phyloP scores from a whole-genome alignment of 306 rosid species.

The Dalbergia cultrata region DNA sequence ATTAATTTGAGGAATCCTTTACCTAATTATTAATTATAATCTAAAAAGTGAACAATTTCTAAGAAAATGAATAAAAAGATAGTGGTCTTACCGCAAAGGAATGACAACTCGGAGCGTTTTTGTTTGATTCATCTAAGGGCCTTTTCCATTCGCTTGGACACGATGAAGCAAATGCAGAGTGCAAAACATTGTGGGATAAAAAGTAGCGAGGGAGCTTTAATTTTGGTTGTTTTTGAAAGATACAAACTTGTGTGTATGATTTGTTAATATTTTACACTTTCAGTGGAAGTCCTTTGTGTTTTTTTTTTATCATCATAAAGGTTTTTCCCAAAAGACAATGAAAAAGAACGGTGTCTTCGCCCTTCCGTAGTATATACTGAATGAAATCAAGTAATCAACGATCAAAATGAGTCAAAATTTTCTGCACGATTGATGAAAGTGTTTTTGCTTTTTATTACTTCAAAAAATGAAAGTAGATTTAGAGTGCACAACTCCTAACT shows the following conservation, averaged over 20 bases:
- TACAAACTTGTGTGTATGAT: slow-evolving; percentile 51
- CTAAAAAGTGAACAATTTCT: neutral
- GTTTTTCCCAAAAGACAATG: slow-evolving; percentile 28
- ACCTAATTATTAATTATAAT: neutral
- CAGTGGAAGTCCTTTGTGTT: slow-evolving; percentile 47
- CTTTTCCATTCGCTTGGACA: slow-evolving; percentile 39
- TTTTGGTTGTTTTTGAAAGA: slow-evolving; percentile 53
- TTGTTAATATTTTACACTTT: slow-evolving; percentile 42
- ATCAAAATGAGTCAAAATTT: slow-evolving; percentile 40
- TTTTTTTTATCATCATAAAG: slow-evolving; percentile 41
- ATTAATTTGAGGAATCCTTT: too few relatives aligned
- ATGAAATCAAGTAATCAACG: slow-evolving; percentile 14
- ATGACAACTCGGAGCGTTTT: slow-evolving; percentile 29
- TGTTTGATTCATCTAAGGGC: slow-evolving; percentile 46
- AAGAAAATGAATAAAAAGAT: neutral
- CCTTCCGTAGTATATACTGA: slow-evolving; percentile 16
- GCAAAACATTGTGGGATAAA: slow-evolving; percentile 49
- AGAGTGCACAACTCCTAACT: slow-evolving; percentile 35
- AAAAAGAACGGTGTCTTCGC: slow-evolving; percentile 50
- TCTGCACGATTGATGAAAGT: slow-evolving; percentile 31
- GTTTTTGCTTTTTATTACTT: neutral
- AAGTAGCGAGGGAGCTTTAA: slow-evolving; percentile 49
- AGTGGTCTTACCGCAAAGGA: slow-evolving; percentile 34
- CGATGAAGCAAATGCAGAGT: slow-evolving; percentile 44
- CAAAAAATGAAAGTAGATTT: slow-evolving; percentile 11